phyloP scores from a whole-genome alignment of 306 rosid species.

The Sicyos baderoa region DNA sequence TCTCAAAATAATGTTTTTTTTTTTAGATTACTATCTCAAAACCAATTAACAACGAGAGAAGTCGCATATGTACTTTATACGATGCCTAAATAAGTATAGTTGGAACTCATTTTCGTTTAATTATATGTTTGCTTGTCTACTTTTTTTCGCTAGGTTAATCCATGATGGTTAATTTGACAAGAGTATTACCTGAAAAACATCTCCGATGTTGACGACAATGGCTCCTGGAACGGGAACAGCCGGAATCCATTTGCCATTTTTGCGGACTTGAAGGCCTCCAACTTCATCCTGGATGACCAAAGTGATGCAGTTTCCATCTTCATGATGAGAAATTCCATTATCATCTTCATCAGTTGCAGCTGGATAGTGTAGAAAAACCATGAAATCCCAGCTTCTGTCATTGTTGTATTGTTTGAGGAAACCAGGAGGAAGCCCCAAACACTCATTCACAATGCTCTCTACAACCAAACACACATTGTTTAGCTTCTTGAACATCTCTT shows the following conservation, averaged over 20 bases:
- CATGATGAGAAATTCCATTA: conserved; percentile 33
- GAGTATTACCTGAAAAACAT: conserved; percentile 34
- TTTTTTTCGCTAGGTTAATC: neutral
- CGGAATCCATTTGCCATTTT: conserved; percentile 36
- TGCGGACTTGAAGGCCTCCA: conserved; percentile 40
- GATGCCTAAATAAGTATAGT: neutral
- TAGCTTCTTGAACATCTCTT: conserved; percentile 37
- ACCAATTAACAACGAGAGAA: too few species aligned
- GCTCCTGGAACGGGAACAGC: conserved; percentile 33
- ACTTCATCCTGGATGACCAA: conserved; percentile 39
- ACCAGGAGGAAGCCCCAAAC: conserved; percentile 43
- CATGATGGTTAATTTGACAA: neutral
- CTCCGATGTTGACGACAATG: conserved; percentile 45
- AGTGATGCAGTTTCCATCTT: conserved; percentile 38
- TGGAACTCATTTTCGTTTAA: too few species aligned
- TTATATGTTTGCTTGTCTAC: neutral
- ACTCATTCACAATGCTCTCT: conserved; percentile 37
- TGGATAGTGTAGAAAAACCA: conserved; percentile 30
- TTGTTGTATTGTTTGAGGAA: conserved; percentile 33
- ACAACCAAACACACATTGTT: conserved; percentile 25
- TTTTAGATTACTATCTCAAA: too few species aligned
- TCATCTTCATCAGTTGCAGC: conserved; percentile 30
- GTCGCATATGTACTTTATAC: too few species aligned
- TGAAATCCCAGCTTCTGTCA: conserved; percentile 47
- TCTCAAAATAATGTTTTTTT: too few species aligned